Evolutionary conservation across 1,284 basidiomycete species (phyloP).

Genomic region (Austropuccinia psidii): DNA sequence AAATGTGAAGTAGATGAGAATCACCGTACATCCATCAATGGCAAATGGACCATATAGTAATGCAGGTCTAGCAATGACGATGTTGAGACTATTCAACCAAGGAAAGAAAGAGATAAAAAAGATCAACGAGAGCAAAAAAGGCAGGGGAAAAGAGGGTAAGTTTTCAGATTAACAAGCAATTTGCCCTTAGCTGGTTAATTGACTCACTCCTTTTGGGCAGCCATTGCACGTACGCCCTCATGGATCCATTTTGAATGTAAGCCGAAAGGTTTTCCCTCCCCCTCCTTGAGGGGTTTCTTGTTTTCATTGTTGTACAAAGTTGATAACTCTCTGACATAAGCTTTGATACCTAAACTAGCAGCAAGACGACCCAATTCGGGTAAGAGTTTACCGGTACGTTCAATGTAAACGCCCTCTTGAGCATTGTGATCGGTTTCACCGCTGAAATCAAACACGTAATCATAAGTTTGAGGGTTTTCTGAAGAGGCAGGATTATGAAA

Average conservation of each 20-base stretch:
- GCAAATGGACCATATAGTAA: constrained; percentile 36
- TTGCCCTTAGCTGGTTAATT: neutral
- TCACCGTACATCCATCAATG: constrained; percentile 36
- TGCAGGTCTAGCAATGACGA: constrained; percentile 35
- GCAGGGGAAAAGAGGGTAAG: neutral
- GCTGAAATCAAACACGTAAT: constrained; percentile 37
- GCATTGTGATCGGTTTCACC: constrained; percentile 37
- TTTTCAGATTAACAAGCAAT: neutral
- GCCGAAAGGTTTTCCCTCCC: constrained; percentile 36
- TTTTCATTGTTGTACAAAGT: constrained; percentile 32
- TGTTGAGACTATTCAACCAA: constrained; percentile 18
- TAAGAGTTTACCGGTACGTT: constrained; percentile 31
- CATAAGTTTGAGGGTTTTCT: constrained; percentile 12
- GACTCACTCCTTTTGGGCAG: constrained; percentile 29
- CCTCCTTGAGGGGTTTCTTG: constrained; percentile 37
- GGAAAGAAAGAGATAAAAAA: neutral
- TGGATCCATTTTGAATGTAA: constrained; percentile 37
- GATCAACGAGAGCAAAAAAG: neutral
- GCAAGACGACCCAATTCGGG: constrained; percentile 30
- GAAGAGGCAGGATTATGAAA: neutral
- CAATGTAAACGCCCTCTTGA: constrained; percentile 34
- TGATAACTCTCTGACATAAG: constrained; percentile 32
- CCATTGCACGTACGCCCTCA: constrained; percentile 36
- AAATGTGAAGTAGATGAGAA: no score
- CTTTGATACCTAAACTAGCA: constrained; percentile 20